A percentile compares a stretch with the other conserved stretches of the same genome.
phyloP scores from a whole-genome alignment of 208 protist species.

The Jaenimonas drosophilae region DNA sequence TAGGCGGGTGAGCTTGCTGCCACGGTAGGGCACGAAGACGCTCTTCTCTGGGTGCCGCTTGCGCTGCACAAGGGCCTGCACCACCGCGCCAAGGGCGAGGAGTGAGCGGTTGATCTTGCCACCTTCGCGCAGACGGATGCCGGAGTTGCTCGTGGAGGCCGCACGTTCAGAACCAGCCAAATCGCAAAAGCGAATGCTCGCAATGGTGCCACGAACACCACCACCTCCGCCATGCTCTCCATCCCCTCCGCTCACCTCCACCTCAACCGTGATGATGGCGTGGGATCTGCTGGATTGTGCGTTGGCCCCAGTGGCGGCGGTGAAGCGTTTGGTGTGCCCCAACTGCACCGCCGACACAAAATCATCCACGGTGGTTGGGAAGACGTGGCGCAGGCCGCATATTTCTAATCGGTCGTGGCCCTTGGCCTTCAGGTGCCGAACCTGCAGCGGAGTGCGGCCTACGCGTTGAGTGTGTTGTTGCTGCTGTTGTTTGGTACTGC shows the following conservation, averaged over 20 bases:
- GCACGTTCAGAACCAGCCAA: slow-evolving; percentile 87
- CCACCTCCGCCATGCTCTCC: slow-evolving; percentile 1
- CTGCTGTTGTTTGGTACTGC: background rate
- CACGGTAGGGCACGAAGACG: slow-evolving; percentile 73
- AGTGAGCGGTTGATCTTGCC: slow-evolving; percentile 93
- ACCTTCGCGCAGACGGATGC: slow-evolving; percentile 82
- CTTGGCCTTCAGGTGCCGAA: slow-evolving; percentile 18
- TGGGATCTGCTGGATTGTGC: slow-evolving; percentile 83
- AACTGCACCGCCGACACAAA: slow-evolving; percentile 46
- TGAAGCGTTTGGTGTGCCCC: slow-evolving; percentile 66
- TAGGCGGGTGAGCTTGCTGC: slow-evolving; percentile 74
- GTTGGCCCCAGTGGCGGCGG: slow-evolving; percentile 66
- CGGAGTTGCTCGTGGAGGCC: slow-evolving; percentile 66
- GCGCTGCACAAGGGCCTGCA: slow-evolving; percentile 71
- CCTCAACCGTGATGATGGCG: slow-evolving; percentile 80
- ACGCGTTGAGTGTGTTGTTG: slow-evolving; percentile 1
- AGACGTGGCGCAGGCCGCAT: slow-evolving; percentile 45
- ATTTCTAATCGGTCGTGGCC: slow-evolving; percentile 30
- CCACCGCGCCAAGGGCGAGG: slow-evolving; percentile 88
- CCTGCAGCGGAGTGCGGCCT: slow-evolving; percentile 27
- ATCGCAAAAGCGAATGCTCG: slow-evolving; percentile 74
- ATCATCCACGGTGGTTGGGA: slow-evolving; percentile 42
- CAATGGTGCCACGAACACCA: slow-evolving; percentile 34
- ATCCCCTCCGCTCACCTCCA: slow-evolving; percentile 33
- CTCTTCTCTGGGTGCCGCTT: slow-evolving; percentile 13